Evolutionary conservation across 2,329 filamentous ascomycete species (phyloP), one percentile per base, ranked within the genome.

Genomic region (Metarhizium anisopliae): DNA sequence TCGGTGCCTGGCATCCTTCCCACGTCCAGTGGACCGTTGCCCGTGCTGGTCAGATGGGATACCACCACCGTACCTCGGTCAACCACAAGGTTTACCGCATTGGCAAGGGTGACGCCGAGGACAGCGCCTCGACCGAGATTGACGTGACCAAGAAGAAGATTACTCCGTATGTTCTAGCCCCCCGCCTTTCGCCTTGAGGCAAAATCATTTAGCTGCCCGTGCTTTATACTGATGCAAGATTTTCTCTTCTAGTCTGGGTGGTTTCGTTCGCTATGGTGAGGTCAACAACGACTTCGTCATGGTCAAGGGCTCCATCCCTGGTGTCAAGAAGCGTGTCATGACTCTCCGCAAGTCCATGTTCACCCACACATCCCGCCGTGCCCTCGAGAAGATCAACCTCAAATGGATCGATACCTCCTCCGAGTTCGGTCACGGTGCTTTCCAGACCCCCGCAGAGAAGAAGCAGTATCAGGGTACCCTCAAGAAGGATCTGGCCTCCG

Each of bases 1-100:
- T 99, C 78, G 94, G 94, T 89, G 94, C 94, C 70, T 99, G 94
- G 94, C 94, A 99, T 84, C 94, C 94, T 74, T 91, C 89, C 79
- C 94, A 99, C 90, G 94, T 99, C 79, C 94, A 99, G 84, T 99
- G 94, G 94, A 99, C 94, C 76, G 94, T 99, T 82, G 94, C 93
- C 75, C 94, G 94, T 89, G 94, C 94, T 65, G 94, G 94, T 96
- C 94, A 99, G 83, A 85, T 86, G 79, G 94, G 94, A 84, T 99
- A 99, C 87, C 94, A 99, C 78, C 94, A 99, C 83, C 92, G 94
- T 88, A 99, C 94, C 73, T 97, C 94, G 63, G 89, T 94, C 83
- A 99, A 99, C 89, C 94, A 99, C 90, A 99, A 99, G 89, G 79
- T 99, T 74, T 99, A 97, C 90, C 90, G 94, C 67, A 89, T 99